Percentiles rank a stretch among this genome's conserved stretches.
Conservation (phyloP, 2,329 filamentous ascomycete genomes). For the Aureobasidium sp. region DNA sequence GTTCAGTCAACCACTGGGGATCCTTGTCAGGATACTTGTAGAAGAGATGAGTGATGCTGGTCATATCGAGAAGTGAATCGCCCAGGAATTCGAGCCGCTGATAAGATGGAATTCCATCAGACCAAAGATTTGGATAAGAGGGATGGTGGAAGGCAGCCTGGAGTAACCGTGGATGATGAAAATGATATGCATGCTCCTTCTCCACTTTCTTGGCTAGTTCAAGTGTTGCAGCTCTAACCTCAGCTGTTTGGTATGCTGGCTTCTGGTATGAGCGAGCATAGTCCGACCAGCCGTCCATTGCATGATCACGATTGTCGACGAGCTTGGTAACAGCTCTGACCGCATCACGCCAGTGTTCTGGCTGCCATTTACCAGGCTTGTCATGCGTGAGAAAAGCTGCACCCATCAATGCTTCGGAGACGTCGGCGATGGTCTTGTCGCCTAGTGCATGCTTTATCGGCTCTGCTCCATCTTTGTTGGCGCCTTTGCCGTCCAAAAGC, state of each 20-base stretch:
- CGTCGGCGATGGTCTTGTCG: conserved; percentile 75
- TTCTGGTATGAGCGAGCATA: conserved; percentile 63
- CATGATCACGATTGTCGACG: conserved; percentile 61
- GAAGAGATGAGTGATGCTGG: conserved; percentile 75
- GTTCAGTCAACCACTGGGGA: conserved; percentile 94
- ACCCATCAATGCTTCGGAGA: conserved; percentile 89
- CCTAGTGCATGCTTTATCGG: conserved; percentile 59
- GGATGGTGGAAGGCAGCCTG: conserved; percentile 84
- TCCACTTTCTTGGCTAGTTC: conserved; percentile 62
- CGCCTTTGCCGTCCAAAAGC: conserved; percentile 64
- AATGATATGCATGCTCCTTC: conserved; percentile 54
- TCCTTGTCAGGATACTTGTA: conserved; percentile 68
- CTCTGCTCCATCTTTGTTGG: conserved; percentile 37
- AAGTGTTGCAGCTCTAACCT: conserved; percentile 57
- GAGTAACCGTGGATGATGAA: conserved; percentile 67
- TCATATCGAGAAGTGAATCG: conserved; percentile 81
- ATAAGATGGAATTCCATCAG: conserved; percentile 73
- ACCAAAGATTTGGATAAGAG: conserved; percentile 64
- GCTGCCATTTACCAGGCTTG: conserved; percentile 33
- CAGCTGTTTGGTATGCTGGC: conserved; percentile 62
- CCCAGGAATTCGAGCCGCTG: conserved; percentile 89
- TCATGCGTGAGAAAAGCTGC: conserved; percentile 61
- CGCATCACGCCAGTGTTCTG: conserved; percentile 51
- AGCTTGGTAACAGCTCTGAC: conserved; percentile 61
- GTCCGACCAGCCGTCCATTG: conserved; percentile 61